A percentile compares a stretch with the other conserved stretches of the same genome.
Conservation (phyloP, 805 yeast genomes). For the Lachancea quebecensis region DNA sequence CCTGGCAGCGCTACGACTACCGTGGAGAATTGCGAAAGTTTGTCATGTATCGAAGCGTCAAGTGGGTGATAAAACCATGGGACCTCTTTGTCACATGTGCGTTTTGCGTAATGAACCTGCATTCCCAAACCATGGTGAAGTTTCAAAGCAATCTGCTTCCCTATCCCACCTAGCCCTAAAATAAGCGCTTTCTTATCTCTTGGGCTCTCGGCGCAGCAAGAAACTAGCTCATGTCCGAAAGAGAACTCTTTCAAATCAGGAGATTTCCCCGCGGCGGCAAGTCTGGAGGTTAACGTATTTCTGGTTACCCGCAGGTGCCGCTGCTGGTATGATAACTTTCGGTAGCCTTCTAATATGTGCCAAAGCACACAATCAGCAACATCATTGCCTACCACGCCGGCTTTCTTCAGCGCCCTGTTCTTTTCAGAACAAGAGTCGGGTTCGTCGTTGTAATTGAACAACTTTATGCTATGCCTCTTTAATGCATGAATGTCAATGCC, state of each 20-base stretch:
- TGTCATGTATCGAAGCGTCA: slow-evolving; percentile 31
- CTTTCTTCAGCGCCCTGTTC: slow-evolving; percentile 1
- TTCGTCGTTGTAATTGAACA: slow-evolving; percentile 38
- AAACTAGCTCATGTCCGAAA: slow-evolving; percentile 33
- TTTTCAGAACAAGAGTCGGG: slow-evolving; percentile 2
- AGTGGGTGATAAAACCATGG: slow-evolving; percentile 33
- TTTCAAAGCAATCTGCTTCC: slow-evolving; percentile 45
- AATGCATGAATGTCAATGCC: slow-evolving; percentile 40
- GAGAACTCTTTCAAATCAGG: slow-evolving; percentile 29
- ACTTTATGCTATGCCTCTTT: slow-evolving; percentile 33
- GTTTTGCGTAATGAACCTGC: slow-evolving; percentile 50
- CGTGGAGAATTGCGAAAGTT: slow-evolving; percentile 40
- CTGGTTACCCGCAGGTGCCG: slow-evolving; percentile 27
- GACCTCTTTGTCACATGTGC: slow-evolving; percentile 30
- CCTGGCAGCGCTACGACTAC: slow-evolving; percentile 54
- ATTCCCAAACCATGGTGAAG: slow-evolving; percentile 45
- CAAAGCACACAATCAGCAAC: slow-evolving; percentile 60
- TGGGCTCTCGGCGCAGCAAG: slow-evolving; percentile 38
- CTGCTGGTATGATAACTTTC: slow-evolving; percentile 41
- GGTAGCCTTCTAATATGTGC: slow-evolving; percentile 47
- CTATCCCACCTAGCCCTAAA: slow-evolving; percentile 58
- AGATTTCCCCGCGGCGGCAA: slow-evolving; percentile 22
- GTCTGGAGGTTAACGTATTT: slow-evolving; percentile 39
- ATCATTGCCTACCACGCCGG: slow-evolving; percentile 47
- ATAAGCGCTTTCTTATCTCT: slow-evolving; percentile 45